These are phyloP conservation scores for Hepatocystis sp. DNA, from an alignment of 169 alveolate species.

Conservation along the genomic window DNA sequence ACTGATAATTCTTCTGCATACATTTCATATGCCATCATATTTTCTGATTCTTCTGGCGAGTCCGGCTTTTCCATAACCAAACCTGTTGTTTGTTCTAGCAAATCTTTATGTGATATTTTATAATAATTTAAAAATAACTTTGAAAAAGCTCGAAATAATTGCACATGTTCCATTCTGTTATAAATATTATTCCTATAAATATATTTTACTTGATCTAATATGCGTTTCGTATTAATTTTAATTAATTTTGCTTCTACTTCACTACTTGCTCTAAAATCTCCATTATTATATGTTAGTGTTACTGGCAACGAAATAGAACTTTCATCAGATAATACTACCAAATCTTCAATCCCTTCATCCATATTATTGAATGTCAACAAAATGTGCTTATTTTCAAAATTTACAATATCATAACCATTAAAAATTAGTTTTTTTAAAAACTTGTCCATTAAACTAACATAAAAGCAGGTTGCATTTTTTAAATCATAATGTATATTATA, in stretches of 20 bases:
- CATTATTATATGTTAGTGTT: background rate
- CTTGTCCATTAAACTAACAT: slow-evolving; percentile 40
- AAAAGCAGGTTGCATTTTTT: slow-evolving; percentile 17
- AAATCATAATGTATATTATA: slow-evolving; percentile 54
- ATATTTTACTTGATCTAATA: slow-evolving; percentile 7
- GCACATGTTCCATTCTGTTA: slow-evolving; percentile 71
- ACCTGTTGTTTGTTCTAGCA: slow-evolving; percentile 49
- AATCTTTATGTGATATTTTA: slow-evolving; percentile 28
- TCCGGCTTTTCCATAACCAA: background rate
- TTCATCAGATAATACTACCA: no score
- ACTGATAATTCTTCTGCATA: slow-evolving; percentile 70
- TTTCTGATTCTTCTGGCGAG: background rate
- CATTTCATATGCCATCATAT: slow-evolving; percentile 7
- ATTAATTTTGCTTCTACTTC: background rate
- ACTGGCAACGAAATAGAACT: no score
- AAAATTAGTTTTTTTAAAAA: slow-evolving; percentile 9
- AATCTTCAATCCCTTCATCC: no score
- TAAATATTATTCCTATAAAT: slow-evolving; percentile 45
- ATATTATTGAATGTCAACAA: background rate
- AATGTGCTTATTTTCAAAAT: background rate
- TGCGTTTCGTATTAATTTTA: slow-evolving; percentile 11
- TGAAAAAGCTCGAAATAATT: slow-evolving; percentile 51
- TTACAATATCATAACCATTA: background rate
- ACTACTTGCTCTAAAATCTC: background rate
- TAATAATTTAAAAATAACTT: slow-evolving; percentile 7